Evolutionary conservation across 192 early-diverging fungal genomes (phyloP), one percentile per base, ranked within the genome.

Genomic region (Coemansia sp.): DNA sequence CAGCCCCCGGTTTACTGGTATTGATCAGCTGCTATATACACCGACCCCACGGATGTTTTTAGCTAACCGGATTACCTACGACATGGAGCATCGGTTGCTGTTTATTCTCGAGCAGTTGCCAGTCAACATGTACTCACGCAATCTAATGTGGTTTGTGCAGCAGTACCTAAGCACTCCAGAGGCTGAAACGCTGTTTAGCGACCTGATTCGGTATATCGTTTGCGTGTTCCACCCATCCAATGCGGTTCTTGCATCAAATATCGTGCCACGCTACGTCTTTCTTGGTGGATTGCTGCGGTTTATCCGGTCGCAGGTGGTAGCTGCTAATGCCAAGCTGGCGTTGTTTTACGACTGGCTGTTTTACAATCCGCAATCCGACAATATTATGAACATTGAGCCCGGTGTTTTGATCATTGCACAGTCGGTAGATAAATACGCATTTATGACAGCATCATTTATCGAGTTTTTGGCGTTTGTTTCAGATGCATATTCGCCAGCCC

Each of bases 301-400:
- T 35, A 77, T 91, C 13, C 61, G 84, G 61, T 83, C 82, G 36
- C 73, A 74, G 47, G 81, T 83, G 0, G 71, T 79, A 0, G 85
- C 85, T 4, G 68, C 84, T 13, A 84, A 86, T 53, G 83, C 83
- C 37, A 91, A 91, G 39, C 72, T 88, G 15, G 88, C 90, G 10
- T 55, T 91, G 31, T 86, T 88, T 44, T 88, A 83, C 48, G 90
- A 91, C 59, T 91, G 90, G 90, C 61, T 91, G 15, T 88, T 86
- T 43, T 91, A 81, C 53, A 79, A 82, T 19, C 77, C 85, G 5
- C n/a, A 47, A 10, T 53, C 50, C n/a, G 88, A 90, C 47, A 87
- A 75, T 51, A 84, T 91, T 23, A 91, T 91, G 90, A 70, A 55
- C 15, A 61, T 80, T 68, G 90, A 91, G 63, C 90, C 90, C 0